A percentile compares a stretch with the other conserved stretches of the same genome.
These are phyloP conservation scores for Elsinoe australis DNA, from an alignment of 2,329 filamentous ascomycete genomes.

Conservation along the genomic window DNA sequence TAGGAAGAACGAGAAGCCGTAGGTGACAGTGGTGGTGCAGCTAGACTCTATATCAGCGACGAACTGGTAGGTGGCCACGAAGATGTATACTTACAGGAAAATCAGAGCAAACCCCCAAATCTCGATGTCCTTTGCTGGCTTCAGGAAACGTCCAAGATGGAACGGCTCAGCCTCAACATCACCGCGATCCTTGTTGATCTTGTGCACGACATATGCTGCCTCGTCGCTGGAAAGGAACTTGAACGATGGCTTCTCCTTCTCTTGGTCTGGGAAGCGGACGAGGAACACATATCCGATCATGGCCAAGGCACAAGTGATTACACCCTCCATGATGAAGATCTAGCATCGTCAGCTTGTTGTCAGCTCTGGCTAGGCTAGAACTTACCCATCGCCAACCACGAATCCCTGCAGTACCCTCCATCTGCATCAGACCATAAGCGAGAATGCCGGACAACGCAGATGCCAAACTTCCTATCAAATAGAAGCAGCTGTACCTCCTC, in stretches of 20 bases:
- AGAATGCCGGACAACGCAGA: slow-evolving; percentile 43
- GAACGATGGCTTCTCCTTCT: slow-evolving; percentile 41
- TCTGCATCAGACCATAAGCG: slow-evolving; percentile 30
- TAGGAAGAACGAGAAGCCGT: slow-evolving; percentile 63
- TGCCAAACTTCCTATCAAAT: slow-evolving; percentile 43
- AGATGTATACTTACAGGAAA: slow-evolving; percentile 55
- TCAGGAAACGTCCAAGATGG: slow-evolving; percentile 32
- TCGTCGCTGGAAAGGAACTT: slow-evolving; percentile 42
- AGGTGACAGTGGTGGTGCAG: slow-evolving; percentile 53
- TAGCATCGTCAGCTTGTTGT: slow-evolving; percentile 37
- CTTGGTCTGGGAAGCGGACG: slow-evolving; percentile 40
- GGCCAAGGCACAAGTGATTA: slow-evolving; percentile 37
- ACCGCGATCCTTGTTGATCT: slow-evolving; percentile 46
- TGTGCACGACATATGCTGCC: slow-evolving; percentile 42
- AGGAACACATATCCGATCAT: slow-evolving; percentile 37
- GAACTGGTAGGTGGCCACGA: no score
- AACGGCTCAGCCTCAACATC: slow-evolving; percentile 46
- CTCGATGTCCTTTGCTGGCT: slow-evolving; percentile 42
- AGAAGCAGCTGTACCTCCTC: slow-evolving; percentile 41
- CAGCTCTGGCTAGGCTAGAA: background rate
- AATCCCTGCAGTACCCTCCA: slow-evolving; percentile 42
- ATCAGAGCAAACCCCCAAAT: slow-evolving; percentile 49
- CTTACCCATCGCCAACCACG: slow-evolving; percentile 36
- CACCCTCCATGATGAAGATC: slow-evolving; percentile 36
- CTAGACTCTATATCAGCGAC: slow-evolving; percentile 35